Conservation (phyloP, 768 basidiomycete genomes). For the Amanita fuliginea region DNA sequence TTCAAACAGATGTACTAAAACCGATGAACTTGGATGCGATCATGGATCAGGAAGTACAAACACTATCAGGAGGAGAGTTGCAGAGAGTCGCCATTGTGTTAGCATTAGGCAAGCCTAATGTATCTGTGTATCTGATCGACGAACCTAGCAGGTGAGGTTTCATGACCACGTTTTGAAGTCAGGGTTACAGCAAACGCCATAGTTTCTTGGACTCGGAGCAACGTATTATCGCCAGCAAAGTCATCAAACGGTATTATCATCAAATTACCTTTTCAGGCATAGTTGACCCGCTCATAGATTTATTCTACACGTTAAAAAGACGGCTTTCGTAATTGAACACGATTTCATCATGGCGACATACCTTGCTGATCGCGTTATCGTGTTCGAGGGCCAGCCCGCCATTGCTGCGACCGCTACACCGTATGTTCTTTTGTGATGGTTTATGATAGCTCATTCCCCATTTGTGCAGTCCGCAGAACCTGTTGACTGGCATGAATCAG, state of each 20-base stretch:
- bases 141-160: conserved; percentile 69
- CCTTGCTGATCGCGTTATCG: conserved; percentile 94
- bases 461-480: conserved; percentile 69
- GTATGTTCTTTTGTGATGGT: conserved; percentile 31
- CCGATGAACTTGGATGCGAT: conserved; percentile 93
- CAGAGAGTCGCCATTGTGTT: conserved; percentile 96
- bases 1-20: conserved; percentile 96
- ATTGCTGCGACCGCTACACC: conserved; percentile 82
- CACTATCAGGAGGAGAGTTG: conserved; percentile 94
- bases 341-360: conserved; percentile 99
- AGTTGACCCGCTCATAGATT: conserved; percentile 35
- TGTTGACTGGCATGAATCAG: conserved; percentile 95
- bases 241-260: conserved; percentile 76
- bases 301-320: conserved; percentile 94
- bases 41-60: conserved; percentile 97
- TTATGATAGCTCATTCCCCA: not conserved
- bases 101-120: conserved; percentile 76
- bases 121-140: conserved; percentile 88
- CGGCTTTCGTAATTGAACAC: conserved; percentile 98
- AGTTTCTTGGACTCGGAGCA: conserved; percentile 98
- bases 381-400: conserved; percentile 83
- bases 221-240: conserved; percentile 95
- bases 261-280: conserved; percentile 4
- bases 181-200: not conserved
- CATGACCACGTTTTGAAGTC: not conserved